A percentile compares a stretch with the other conserved stretches of the same genome.
These are phyloP conservation scores for Cicer chorassanicum DNA, from an alignment of 306 rosid genomes.

Conservation along the genomic window DNA sequence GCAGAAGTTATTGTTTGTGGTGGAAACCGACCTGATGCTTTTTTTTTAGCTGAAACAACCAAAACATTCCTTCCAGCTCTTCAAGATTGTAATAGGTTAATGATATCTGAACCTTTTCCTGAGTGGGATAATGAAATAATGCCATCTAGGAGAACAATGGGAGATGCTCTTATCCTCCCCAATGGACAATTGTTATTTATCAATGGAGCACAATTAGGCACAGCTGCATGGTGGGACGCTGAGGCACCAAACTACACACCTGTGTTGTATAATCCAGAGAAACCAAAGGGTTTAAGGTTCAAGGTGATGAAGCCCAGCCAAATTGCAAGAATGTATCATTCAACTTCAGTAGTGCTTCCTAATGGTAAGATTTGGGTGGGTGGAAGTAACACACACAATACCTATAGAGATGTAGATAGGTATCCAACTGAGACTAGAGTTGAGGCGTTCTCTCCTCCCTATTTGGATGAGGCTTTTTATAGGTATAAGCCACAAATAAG, in stretches of 20 bases:
- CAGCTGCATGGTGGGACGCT: constrained; percentile 79
- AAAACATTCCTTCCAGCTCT: constrained; percentile 62
- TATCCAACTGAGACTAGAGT: constrained; percentile 81
- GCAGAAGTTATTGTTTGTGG: constrained; percentile 83
- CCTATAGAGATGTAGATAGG: constrained; percentile 46
- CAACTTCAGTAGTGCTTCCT: constrained; percentile 65
- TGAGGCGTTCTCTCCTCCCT: constrained; percentile 81
- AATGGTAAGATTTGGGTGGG: constrained; percentile 66
- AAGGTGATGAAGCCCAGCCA: constrained; percentile 39
- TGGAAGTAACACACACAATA: constrained; percentile 74
- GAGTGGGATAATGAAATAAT: constrained; percentile 59
- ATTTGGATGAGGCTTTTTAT: constrained; percentile 46
- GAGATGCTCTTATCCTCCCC: constrained; percentile 70
- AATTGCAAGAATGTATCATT: constrained; percentile 87
- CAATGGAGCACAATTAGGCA: constrained; percentile 74
- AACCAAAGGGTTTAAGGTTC: constrained; percentile 49
- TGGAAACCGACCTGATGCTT: constrained; percentile 62
- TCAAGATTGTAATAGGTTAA: constrained; percentile 63
- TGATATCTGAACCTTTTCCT: constrained; percentile 45
- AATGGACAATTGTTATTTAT: constrained; percentile 65
- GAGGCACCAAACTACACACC: constrained; percentile 68
- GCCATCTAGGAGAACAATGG: constrained; percentile 82
- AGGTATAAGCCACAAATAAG: constrained; percentile 49
- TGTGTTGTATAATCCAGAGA: constrained; percentile 53
- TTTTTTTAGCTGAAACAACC: constrained; percentile 44